phyloP scores from a whole-genome alignment of 2,329 filamentous ascomycete genomes.

The Microdochium paspali region DNA sequence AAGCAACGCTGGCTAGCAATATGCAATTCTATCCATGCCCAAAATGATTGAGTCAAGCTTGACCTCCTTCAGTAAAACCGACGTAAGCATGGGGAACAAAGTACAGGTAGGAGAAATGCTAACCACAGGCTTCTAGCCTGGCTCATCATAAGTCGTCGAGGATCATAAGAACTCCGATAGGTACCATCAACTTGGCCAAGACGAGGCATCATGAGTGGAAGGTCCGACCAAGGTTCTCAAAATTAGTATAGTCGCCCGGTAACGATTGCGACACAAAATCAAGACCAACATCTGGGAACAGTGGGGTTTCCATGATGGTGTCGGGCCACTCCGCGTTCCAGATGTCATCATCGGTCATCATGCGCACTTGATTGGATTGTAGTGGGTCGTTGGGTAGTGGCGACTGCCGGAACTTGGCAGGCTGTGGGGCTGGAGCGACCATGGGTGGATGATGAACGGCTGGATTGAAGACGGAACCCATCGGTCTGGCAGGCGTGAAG shows the following conservation, averaged over 20 bases:
- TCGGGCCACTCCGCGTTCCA: background rate
- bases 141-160: too few relatives aligned
- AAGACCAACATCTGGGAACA: background rate
- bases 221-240: background rate
- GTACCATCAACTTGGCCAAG: too few relatives aligned
- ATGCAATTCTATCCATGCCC: too few relatives aligned
- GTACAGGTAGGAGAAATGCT: too few relatives aligned
- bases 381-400: background rate
- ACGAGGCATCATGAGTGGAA: background rate
- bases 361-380: background rate
- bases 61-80: too few relatives aligned
- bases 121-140: too few relatives aligned
- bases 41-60: too few relatives aligned
- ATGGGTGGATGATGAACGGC: background rate
- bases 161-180: too few relatives aligned
- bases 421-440: background rate
- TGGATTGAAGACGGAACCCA: background rate
- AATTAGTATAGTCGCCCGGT: background rate
- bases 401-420: background rate
- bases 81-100: too few relatives aligned
- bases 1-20: too few relatives aligned
- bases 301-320: background rate
- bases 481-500: background rate
- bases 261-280: background rate
- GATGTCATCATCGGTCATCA: background rate